Conservation (phyloP, 2,329 filamentous ascomycete genomes). For the Phialophora tarda region DNA sequence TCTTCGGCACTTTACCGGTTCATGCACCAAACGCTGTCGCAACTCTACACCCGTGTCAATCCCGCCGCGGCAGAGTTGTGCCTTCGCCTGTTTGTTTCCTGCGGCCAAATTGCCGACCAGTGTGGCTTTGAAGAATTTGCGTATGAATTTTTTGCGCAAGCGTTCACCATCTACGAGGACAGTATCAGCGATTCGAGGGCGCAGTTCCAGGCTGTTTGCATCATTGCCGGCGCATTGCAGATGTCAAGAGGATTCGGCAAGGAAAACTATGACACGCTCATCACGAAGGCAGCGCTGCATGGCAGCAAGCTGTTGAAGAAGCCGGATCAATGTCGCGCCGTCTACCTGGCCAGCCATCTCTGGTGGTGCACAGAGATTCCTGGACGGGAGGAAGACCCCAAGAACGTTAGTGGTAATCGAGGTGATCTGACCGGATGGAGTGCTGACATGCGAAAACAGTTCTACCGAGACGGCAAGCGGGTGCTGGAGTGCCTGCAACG, state of each 20-base stretch:
- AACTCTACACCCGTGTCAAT: slow-evolving; percentile 84
- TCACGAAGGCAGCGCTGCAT: slow-evolving; percentile 96
- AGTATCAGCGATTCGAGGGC: slow-evolving; percentile 93
- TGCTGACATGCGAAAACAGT: slow-evolving; percentile 56
- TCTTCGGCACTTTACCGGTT: slow-evolving; percentile 91
- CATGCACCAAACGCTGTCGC: slow-evolving; percentile 85
- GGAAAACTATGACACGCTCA: slow-evolving; percentile 98
- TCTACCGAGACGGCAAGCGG: slow-evolving; percentile 96
- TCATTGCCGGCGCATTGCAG: slow-evolving; percentile 87
- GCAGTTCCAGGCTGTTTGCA: slow-evolving; percentile 96
- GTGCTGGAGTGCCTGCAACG: slow-evolving; percentile 96
- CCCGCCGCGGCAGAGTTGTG: slow-evolving; percentile 83
- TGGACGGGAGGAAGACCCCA: slow-evolving; percentile 79
- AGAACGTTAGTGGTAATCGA: slow-evolving; percentile 64
- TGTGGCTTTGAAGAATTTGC: slow-evolving; percentile 92
- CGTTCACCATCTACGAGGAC: slow-evolving; percentile 97
- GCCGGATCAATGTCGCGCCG: slow-evolving; percentile 94
- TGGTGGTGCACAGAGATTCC: slow-evolving; percentile 95
- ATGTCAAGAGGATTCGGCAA: slow-evolving; percentile 88
- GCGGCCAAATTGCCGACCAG: slow-evolving; percentile 90
- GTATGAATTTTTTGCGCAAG: slow-evolving; percentile 98
- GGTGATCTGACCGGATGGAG: background rate
- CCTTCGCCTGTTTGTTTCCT: slow-evolving; percentile 85
- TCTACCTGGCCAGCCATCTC: slow-evolving; percentile 93
- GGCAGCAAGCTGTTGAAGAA: slow-evolving; percentile 97